phyloP scores from a whole-genome alignment of 768 basidiomycete genomes.

The Agaricus sinodeliciosus region DNA sequence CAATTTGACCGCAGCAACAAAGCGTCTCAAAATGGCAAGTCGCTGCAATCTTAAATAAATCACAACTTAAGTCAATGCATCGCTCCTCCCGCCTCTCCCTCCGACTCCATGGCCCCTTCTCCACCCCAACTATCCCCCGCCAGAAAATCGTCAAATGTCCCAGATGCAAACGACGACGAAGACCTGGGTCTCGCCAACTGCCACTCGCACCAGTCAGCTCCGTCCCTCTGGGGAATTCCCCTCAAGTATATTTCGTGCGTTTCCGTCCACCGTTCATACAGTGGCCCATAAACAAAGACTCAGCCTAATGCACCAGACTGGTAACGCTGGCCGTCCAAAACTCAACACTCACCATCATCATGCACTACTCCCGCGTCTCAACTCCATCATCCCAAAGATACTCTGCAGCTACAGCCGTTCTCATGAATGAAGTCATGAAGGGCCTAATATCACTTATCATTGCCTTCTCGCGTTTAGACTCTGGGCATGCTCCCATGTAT shows the following conservation, averaged over 20 bases:
- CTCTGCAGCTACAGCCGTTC: constrained; percentile 90
- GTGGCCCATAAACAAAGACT: neutral
- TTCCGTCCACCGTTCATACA: neutral
- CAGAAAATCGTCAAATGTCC: neutral
- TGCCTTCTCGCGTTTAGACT: constrained; percentile 64
- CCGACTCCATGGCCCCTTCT: constrained; percentile 5
- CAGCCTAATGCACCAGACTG: constrained; percentile 37
- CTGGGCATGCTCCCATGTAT: constrained; percentile 15
- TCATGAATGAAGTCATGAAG: constrained; percentile 92
- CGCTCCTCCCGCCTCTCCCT: neutral
- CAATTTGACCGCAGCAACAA: constrained; percentile 5
- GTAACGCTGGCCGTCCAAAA: constrained; percentile 91
- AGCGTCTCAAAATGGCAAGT: neutral
- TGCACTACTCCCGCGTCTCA: constrained; percentile 93
- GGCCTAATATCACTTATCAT: constrained; percentile 81
- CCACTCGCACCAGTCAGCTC: constrained; percentile 16
- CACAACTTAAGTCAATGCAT: neutral
- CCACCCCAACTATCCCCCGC: constrained; percentile 2
- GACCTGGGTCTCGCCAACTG: constrained; percentile 3
- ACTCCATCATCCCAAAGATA: constrained; percentile 71
- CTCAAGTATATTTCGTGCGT: constrained; percentile 79
- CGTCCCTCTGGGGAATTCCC: constrained; percentile 64
- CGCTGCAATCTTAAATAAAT: neutral
- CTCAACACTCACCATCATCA: constrained; percentile 83
- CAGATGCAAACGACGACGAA: neutral